Percentiles rank a stretch among this genome's conserved stretches.
phyloP scores from a whole-genome alignment of 345 rosid species.

The Cardamine occulta region DNA sequence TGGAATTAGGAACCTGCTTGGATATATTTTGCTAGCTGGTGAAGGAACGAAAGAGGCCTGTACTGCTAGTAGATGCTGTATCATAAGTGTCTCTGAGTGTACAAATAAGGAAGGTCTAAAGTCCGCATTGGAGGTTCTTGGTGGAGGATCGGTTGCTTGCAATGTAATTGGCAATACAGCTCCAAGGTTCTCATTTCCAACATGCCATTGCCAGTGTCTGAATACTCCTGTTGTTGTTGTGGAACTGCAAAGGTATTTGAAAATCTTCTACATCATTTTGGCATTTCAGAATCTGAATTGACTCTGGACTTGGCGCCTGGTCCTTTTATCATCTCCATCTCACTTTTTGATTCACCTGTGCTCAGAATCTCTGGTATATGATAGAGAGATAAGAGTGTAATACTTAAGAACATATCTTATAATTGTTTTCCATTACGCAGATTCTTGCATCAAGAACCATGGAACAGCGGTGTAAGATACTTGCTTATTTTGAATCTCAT shows the following conservation, averaged over 20 bases:
- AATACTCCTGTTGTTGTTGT: constrained; percentile 58
- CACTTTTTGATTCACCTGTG: background rate
- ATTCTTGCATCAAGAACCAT: constrained; percentile 75
- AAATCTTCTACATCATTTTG: constrained; percentile 13
- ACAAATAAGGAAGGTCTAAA: constrained; percentile 57
- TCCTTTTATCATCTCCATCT: constrained; percentile 21
- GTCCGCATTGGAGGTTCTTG: constrained; percentile 73
- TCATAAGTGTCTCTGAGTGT: constrained; percentile 47
- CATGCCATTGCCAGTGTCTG: constrained; percentile 65
- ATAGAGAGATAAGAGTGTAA: background rate
- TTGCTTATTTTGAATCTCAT: constrained; percentile 76
- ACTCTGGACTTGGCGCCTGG: constrained; percentile 6
- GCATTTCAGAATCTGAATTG: constrained; percentile 4
- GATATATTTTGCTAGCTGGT: constrained; percentile 74
- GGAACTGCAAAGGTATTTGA: constrained; percentile 74
- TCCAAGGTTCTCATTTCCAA: constrained; percentile 80
- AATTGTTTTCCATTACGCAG: constrained; percentile 52
- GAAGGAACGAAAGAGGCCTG: constrained; percentile 60
- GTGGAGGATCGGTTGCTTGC: constrained; percentile 88
- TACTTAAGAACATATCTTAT: background rate
- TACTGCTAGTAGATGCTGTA: constrained; percentile 68
- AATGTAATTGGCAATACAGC: constrained; percentile 68
- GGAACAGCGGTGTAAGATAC: constrained; percentile 69
- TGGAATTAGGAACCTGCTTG: constrained; percentile 78
- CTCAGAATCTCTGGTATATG: background rate